Percentiles rank a stretch among this genome's conserved stretches.
phyloP scores from a whole-genome alignment of 1,284 basidiomycete genomes.

The Inonotus hispidus region DNA sequence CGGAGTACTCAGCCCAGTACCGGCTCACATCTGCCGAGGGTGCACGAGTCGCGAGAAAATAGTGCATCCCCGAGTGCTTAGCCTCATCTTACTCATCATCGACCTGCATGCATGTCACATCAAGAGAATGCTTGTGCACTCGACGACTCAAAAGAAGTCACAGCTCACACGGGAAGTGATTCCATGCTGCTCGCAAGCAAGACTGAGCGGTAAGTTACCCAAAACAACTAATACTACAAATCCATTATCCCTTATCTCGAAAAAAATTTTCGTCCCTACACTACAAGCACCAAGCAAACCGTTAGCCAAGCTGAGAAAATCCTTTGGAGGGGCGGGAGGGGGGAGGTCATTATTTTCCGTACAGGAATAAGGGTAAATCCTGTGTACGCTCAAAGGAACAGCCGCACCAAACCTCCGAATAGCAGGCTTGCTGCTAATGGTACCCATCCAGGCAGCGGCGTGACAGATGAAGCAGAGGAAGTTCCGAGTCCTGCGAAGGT shows the following conservation, averaged over 20 bases:
- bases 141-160: too few species aligned
- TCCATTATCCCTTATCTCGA: neutral
- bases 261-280: neutral
- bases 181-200: too few species aligned
- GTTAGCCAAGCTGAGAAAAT: too few species aligned
- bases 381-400: neutral
- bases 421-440: neutral
- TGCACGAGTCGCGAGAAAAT: too few species aligned
- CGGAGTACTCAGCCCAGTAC: too few species aligned
- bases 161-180: too few species aligned
- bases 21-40: too few species aligned
- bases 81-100: too few species aligned
- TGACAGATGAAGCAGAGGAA: neutral
- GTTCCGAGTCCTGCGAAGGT: neutral
- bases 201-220: neutral
- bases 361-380: constrained; percentile 26
- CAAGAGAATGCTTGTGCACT: too few species aligned
- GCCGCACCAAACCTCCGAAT: neutral
- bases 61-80: too few species aligned
- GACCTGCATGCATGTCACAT: too few species aligned
- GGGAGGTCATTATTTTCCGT: neutral
- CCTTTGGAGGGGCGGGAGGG: neutral
- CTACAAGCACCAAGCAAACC: neutral
- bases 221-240: neutral
- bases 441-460: neutral